phyloP scores from a whole-genome alignment of 2,329 filamentous ascomycete species.

The Venturia carpophila region DNA sequence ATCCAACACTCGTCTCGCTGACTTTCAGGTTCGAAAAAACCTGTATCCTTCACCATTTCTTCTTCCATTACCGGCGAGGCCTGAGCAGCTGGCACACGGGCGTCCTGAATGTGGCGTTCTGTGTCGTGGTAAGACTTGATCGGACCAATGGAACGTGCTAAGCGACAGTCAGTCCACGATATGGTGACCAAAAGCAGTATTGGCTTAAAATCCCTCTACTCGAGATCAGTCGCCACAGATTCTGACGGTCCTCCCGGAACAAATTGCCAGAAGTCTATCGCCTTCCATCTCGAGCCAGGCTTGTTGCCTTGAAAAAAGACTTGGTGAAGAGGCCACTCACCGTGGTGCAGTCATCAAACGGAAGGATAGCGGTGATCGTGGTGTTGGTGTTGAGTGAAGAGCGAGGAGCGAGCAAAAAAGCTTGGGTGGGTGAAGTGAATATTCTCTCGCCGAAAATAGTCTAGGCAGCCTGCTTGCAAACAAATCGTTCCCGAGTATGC shows the following conservation, averaged over 20 bases:
- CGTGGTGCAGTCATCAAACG: not conserved
- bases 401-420: not conserved
- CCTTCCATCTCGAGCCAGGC: no score
- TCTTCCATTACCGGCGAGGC: not conserved
- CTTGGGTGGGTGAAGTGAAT: no score
- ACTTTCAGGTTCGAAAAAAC: not conserved
- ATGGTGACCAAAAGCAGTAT: no score
- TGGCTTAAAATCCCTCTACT: no score
- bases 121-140: not conserved
- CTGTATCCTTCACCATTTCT: not conserved
- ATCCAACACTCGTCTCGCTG: constrained; percentile 9
- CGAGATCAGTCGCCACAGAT: no score
- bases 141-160: not conserved
- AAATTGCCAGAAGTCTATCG: no score
- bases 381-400: not conserved
- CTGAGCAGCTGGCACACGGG: constrained; percentile 1
- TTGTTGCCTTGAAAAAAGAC: no score
- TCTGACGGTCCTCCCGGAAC: no score
- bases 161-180: not conserved
- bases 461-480: not conserved
- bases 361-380: not conserved
- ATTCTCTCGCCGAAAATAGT: no score
- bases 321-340: not conserved
- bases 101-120: not conserved
- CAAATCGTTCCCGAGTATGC: not conserved